Evolutionary conservation across 1,139 yeast species (phyloP).

Genomic region (Chernovozyma sophiae-reginae): DNA sequence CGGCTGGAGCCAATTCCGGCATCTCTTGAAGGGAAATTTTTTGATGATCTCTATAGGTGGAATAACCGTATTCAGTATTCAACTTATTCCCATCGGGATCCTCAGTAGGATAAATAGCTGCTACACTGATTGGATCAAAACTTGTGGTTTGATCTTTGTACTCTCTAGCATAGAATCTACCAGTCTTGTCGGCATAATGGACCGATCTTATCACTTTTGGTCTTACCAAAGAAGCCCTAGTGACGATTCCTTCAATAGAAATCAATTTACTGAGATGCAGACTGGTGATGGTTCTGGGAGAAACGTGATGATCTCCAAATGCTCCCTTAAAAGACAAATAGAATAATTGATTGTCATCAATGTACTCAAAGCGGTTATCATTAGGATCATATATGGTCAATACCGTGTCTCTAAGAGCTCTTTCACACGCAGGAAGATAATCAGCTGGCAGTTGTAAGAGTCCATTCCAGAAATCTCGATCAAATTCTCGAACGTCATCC

Average conservation of each 20-base stretch:
- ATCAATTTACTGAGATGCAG: conserved; percentile 74
- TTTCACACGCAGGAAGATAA: conserved; percentile 82
- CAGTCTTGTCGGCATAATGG: conserved; percentile 85
- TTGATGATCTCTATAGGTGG: conserved; percentile 93
- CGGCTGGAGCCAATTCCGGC: conserved; percentile 99
- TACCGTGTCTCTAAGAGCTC: conserved; percentile 81
- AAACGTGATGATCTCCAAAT: conserved; percentile 81
- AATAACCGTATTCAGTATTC: conserved; percentile 88
- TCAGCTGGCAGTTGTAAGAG: conserved; percentile 76
- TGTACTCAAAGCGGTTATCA: conserved; percentile 44
- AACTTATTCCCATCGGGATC: conserved; percentile 88
- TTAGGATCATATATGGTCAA: conserved; percentile 60
- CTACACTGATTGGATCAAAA: conserved; percentile 77
- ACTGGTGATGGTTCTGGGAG: conserved; percentile 85
- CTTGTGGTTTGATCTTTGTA: conserved; percentile 92
- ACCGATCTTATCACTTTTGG: conserved; percentile 92
- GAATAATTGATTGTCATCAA: conserved; percentile 63
- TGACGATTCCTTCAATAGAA: conserved; percentile 92
- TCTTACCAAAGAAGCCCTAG: conserved; percentile 87
- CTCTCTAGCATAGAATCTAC: conserved; percentile 83
- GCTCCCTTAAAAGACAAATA: conserved; percentile 86
- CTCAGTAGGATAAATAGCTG: conserved; percentile 90
- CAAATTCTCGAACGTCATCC: conserved; percentile 86
- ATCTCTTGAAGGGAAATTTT: conserved; percentile 91
- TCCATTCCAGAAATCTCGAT: conserved; percentile 75